phyloP scores from a whole-genome alignment of 371 early-diverging fungal species.

The Saksenaea oblongispora region DNA sequence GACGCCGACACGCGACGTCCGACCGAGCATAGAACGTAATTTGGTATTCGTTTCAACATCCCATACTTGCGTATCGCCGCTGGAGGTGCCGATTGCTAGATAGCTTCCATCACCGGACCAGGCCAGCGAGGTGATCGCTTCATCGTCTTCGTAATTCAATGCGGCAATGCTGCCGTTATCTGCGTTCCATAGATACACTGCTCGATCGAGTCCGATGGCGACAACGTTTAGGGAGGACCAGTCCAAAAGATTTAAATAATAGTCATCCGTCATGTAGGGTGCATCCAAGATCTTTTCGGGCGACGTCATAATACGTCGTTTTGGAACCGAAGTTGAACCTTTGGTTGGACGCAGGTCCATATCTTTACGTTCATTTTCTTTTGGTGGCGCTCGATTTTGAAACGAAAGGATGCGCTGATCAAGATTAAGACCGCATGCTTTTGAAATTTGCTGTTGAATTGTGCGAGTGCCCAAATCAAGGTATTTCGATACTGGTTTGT shows the following conservation, averaged over 20 bases:
- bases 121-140: slow-evolving; percentile 69
- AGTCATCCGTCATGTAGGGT: slow-evolving; percentile 93
- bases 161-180: slow-evolving; percentile 73
- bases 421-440: slow-evolving; percentile 73
- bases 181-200: slow-evolving; percentile 94
- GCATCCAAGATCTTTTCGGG: slow-evolving; percentile 89
- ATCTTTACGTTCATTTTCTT: slow-evolving; percentile 46
- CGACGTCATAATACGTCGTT: slow-evolving; percentile 67
- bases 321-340: slow-evolving; percentile 31
- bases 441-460: slow-evolving; percentile 77
- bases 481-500: slow-evolving; percentile 28
- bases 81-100: slow-evolving; percentile 83
- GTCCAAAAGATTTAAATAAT: slow-evolving; percentile 96
- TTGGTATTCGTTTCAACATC: slow-evolving; percentile 71
- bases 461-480: slow-evolving; percentile 55
- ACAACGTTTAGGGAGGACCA: slow-evolving; percentile 87
- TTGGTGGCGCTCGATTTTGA: slow-evolving; percentile 66
- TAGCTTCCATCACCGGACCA: slow-evolving; percentile 81
- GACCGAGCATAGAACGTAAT: slow-evolving; percentile 78
- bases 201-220: slow-evolving; percentile 87
- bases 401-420: slow-evolving; percentile 78
- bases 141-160: slow-evolving; percentile 58
- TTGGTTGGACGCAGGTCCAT: not conserved
- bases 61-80: slow-evolving; percentile 90
- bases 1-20: slow-evolving; percentile 77